phyloP scores from a whole-genome alignment of 805 yeast species.

The Candida hungchunana region DNA sequence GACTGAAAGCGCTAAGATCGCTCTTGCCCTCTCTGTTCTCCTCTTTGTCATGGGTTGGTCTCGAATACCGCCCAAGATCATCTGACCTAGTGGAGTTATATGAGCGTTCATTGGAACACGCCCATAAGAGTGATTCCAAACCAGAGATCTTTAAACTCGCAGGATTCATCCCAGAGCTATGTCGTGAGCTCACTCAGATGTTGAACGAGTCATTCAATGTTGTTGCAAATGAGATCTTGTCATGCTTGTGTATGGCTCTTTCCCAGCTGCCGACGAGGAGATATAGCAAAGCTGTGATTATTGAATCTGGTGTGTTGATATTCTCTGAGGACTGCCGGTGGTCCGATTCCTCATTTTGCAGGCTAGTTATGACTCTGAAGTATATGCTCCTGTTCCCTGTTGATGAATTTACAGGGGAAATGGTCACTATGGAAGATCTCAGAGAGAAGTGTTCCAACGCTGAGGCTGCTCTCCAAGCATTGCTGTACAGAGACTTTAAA shows the following conservation, averaged over 20 bases:
- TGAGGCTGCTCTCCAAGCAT: slow-evolving; percentile 24
- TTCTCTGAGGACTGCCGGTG: not conserved
- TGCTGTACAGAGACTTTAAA: slow-evolving; percentile 19
- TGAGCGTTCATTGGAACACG: too few relatives aligned
- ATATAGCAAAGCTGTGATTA: slow-evolving; percentile 30
- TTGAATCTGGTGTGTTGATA: slow-evolving; percentile 17
- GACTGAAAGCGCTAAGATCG: too few relatives aligned
- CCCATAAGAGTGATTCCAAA: too few relatives aligned
- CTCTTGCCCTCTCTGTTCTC: too few relatives aligned
- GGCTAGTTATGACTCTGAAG: slow-evolving; percentile 8
- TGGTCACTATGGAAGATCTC: slow-evolving; percentile 16
- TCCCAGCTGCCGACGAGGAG: slow-evolving; percentile 41
- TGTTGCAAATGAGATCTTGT: not conserved
- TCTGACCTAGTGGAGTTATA: too few relatives aligned
- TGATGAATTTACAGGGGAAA: slow-evolving; percentile 37
- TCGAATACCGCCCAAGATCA: too few relatives aligned
- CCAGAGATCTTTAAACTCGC: too few relatives aligned
- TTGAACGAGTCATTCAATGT: not conserved
- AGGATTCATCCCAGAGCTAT: too few relatives aligned
- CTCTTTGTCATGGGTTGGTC: too few relatives aligned
- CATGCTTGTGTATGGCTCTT: slow-evolving; percentile 18
- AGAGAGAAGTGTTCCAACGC: slow-evolving; percentile 8
- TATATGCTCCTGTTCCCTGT: slow-evolving; percentile 36
- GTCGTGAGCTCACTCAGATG: slow-evolving; percentile 4
- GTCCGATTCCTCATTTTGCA: not conserved